Conservation (phyloP, 2,329 filamentous ascomycete genomes). For the Sclerotinia sclerotiorum region DNA sequence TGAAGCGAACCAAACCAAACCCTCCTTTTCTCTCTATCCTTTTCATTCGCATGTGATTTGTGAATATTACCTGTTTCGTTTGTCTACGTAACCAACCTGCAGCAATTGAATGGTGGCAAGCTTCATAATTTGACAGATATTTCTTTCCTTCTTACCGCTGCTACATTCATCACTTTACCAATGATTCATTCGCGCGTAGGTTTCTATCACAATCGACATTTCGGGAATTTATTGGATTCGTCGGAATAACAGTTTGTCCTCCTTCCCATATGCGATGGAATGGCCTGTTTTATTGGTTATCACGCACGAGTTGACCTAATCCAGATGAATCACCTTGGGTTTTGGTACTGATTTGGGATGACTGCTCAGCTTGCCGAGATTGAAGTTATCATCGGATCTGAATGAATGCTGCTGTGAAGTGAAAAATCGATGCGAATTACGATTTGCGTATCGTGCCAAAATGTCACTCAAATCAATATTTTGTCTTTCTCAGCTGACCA, state of each 20-base stretch:
- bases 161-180: not conserved
- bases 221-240: constrained; percentile 7
- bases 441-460: constrained; percentile 12
- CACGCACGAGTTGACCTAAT: constrained; percentile 9
- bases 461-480: constrained; percentile 20
- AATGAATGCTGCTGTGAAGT: constrained; percentile 15
- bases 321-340: constrained; percentile 18
- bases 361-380: constrained; percentile 19
- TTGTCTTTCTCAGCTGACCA: constrained; percentile 22
- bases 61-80: not conserved
- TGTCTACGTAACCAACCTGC: constrained; percentile 18
- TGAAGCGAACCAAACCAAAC: not conserved
- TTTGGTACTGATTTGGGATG: constrained; percentile 11
- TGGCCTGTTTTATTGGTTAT: constrained; percentile 10
- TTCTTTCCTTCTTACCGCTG: constrained; percentile 14
- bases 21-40: not conserved
- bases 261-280: not conserved
- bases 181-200: constrained; percentile 3
- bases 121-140: constrained; percentile 18
- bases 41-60: constrained; percentile 12
- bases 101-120: constrained; percentile 5
- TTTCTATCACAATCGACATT: constrained; percentile 18
- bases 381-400: constrained; percentile 21
- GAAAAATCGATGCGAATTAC: constrained; percentile 8
- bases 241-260: constrained; percentile 20